phyloP scores from a whole-genome alignment of 164 flowering plant species.

The Houttuynia cordata region DNA sequence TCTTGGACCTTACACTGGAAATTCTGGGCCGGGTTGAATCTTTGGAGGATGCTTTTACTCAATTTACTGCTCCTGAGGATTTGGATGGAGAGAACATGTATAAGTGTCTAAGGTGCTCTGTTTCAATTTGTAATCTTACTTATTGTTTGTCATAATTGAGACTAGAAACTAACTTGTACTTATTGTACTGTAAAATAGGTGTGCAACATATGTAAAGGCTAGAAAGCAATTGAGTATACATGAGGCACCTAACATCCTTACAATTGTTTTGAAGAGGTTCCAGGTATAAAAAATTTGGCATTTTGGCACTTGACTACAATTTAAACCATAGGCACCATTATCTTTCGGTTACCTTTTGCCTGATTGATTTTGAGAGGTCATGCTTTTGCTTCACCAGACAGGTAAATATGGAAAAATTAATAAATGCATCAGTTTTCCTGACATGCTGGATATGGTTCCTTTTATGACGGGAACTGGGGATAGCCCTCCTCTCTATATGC shows the following conservation, averaged over 20 bases:
- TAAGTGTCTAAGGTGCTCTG: slow-evolving; percentile 66
- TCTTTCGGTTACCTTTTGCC: not conserved
- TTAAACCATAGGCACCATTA: not conserved
- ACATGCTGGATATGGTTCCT: slow-evolving; percentile 78
- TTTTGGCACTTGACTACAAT: not conserved
- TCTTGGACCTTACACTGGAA: slow-evolving; percentile 90
- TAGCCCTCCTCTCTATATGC: slow-evolving; percentile 66
- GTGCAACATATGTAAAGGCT: slow-evolving; percentile 74
- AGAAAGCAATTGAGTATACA: slow-evolving; percentile 63
- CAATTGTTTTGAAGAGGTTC: slow-evolving; percentile 82
- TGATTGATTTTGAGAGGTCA: not conserved
- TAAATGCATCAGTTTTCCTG: slow-evolving; percentile 75
- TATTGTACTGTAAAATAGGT: slow-evolving; percentile 28
- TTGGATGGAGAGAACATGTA: slow-evolving; percentile 94
- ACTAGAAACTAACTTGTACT: not conserved
- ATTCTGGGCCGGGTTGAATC: slow-evolving; percentile 77
- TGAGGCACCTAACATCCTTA: slow-evolving; percentile 86
- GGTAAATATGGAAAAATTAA: slow-evolving; percentile 86
- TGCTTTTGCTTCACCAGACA: slow-evolving; percentile 31
- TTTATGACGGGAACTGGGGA: slow-evolving; percentile 74
- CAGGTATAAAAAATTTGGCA: slow-evolving; percentile 41
- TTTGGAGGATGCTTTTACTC: slow-evolving; percentile 75
- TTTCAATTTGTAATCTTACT: not conserved
- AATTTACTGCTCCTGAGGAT: slow-evolving; percentile 70
- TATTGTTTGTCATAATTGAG: not conserved